These are phyloP conservation scores for Aphanomyces euteiches DNA, from an alignment of 352 stramenopile genomes.

Conservation along the genomic window DNA sequence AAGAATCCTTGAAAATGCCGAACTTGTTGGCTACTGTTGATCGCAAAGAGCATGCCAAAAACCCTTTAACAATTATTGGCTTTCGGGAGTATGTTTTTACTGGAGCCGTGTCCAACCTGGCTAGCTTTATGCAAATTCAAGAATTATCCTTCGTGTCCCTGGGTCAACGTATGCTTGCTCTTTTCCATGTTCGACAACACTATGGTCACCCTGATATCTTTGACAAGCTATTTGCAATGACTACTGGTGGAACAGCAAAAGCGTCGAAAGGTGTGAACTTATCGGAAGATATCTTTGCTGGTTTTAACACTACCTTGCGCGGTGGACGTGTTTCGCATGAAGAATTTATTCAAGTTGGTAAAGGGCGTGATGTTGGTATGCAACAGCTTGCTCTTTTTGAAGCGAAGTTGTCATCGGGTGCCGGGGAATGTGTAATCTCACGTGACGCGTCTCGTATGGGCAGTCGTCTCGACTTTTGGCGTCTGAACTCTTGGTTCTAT, in stretches of 20 bases:
- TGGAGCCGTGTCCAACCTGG: slow-evolving; percentile 73
- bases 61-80: slow-evolving; percentile 76
- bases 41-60: slow-evolving; percentile 50
- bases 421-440: slow-evolving; percentile 96
- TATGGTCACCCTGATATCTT: slow-evolving; percentile 89
- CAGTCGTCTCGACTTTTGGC: slow-evolving; percentile 95
- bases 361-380: slow-evolving; percentile 98
- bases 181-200: slow-evolving; percentile 75
- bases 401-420: slow-evolving; percentile 95
- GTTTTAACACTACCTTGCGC: slow-evolving; percentile 80
- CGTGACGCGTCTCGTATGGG: slow-evolving; percentile 95
- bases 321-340: slow-evolving; percentile 70
- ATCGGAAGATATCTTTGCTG: slow-evolving; percentile 86
- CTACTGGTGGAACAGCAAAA: slow-evolving; percentile 73
- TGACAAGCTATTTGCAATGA: slow-evolving; percentile 82
- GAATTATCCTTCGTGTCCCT: slow-evolving; percentile 81
- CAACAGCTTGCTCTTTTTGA: slow-evolving; percentile 98
- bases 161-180: slow-evolving; percentile 72
- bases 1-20: slow-evolving; percentile 77
- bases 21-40: slow-evolving; percentile 81
- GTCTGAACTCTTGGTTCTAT: slow-evolving; percentile 97
- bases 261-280: slow-evolving; percentile 79
- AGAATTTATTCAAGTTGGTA: slow-evolving; percentile 89
- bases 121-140: slow-evolving; percentile 85
- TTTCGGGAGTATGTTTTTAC: slow-evolving; percentile 86